Percentiles rank a stretch among this genome's conserved stretches.
These are phyloP conservation scores for Nymphaea colorata DNA, from an alignment of 164 flowering plant genomes.

Conservation along the genomic window DNA sequence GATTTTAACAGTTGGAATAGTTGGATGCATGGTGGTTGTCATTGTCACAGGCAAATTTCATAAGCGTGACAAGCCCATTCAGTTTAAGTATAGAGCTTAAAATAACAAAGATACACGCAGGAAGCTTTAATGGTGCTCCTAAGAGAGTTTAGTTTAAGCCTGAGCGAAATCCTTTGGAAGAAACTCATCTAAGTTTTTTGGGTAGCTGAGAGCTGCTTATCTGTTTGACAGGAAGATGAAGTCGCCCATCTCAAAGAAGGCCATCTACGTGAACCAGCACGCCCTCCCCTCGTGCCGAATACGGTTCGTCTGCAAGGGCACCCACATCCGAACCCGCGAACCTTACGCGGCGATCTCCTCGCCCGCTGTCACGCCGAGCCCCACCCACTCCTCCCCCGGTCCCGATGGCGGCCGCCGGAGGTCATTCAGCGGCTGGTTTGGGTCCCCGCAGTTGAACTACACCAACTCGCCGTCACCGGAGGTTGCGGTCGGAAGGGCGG, in stretches of 20 bases:
- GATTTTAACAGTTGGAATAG: too few species aligned
- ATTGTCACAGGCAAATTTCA: too few species aligned
- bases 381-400: too few species aligned
- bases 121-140: background rate
- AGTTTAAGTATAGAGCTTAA: too few species aligned
- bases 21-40: too few species aligned
- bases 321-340: constrained; percentile 53
- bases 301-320: constrained; percentile 65
- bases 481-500: too few species aligned
- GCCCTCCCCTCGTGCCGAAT: constrained; percentile 57
- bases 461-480: too few species aligned
- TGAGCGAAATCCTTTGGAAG: background rate
- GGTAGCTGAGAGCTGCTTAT: background rate
- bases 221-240: constrained; percentile 41
- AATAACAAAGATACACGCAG: background rate
- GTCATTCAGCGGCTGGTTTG: too few species aligned
- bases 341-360: background rate
- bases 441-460: too few species aligned
- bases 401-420: too few species aligned
- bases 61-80: too few species aligned
- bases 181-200: background rate
- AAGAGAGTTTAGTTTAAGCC: background rate
- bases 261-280: constrained; percentile 35
- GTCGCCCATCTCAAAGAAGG: constrained; percentile 67
- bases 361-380: background rate